Evolutionary conservation across 208 protist species (phyloP).

Genomic region (Leishmania amazonensis): DNA sequence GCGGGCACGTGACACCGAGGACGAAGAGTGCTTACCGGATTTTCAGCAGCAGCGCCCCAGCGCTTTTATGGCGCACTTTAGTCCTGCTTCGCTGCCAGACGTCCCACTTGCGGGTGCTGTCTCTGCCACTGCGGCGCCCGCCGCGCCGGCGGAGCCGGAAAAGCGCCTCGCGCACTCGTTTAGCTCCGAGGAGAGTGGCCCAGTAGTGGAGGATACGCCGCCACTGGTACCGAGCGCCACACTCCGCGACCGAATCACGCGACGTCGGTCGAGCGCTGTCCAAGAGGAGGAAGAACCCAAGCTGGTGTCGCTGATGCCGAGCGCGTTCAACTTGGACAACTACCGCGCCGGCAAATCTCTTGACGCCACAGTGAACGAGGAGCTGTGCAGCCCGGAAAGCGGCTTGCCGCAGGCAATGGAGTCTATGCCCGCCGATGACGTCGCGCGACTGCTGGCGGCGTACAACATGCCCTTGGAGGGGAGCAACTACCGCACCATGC

Average conservation of each 20-base stretch:
- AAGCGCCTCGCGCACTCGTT: neutral
- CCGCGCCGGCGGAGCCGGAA: neutral
- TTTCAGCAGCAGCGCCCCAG: slow-evolving; percentile 4
- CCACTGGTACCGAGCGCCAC: slow-evolving; percentile 17
- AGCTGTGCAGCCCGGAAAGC: neutral
- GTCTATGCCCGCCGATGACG: neutral
- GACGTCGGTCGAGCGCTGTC: slow-evolving; percentile 7
- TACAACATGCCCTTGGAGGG: slow-evolving; percentile 14
- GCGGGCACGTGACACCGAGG: neutral
- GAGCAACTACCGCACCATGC: neutral
- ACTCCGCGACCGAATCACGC: slow-evolving; percentile 25
- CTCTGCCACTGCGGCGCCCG: neutral
- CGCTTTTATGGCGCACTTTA: slow-evolving; percentile 9
- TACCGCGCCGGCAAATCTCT: neutral
- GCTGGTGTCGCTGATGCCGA: slow-evolving; percentile 9
- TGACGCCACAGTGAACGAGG: slow-evolving; percentile 10
- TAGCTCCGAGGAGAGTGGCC: slow-evolving; percentile 34
- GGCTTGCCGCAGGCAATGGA: slow-evolving; percentile 4
- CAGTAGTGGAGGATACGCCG: slow-evolving; percentile 31
- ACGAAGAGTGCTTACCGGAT: neutral
- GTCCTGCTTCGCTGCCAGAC: slow-evolving; percentile 2
- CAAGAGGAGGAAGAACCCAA: slow-evolving; percentile 4
- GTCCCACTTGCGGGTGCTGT: neutral
- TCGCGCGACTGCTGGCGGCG: neutral
- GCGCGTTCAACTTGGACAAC: slow-evolving; percentile 19